Conservation (phyloP, 352 stramenopile species). For the Globisporangium megalacanthum region DNA sequence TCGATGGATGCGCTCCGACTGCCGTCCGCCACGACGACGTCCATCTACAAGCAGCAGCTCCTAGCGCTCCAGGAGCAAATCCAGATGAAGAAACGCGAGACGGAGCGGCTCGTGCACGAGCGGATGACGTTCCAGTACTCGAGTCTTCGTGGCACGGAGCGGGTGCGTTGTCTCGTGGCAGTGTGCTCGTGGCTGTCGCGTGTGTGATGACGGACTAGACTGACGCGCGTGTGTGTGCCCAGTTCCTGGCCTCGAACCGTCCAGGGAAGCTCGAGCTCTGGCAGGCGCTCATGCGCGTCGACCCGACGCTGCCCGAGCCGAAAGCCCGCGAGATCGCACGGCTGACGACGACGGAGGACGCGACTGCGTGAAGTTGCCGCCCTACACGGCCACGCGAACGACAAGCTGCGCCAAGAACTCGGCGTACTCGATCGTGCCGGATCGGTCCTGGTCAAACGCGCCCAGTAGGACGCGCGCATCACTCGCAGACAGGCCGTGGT, state of each 20-base stretch:
- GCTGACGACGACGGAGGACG: constrained; percentile 11
- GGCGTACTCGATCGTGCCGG: constrained; percentile 52
- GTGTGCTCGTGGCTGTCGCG: too few species aligned
- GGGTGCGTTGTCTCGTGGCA: constrained; percentile 18
- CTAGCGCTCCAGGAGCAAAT: constrained; percentile 58
- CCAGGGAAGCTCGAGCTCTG: constrained; percentile 46
- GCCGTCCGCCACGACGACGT: constrained; percentile 29
- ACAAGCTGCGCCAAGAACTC: constrained; percentile 45
- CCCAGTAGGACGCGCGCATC: constrained; percentile 28
- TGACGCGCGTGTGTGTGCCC: background rate
- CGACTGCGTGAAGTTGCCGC: background rate
- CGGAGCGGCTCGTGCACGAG: constrained; percentile 51
- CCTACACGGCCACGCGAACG: constrained; percentile 11
- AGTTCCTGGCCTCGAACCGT: constrained; percentile 49
- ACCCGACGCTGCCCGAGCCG: constrained; percentile 46
- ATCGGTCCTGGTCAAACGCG: constrained; percentile 38
- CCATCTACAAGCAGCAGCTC: constrained; percentile 68
- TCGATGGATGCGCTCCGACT: constrained; percentile 31
- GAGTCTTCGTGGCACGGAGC: constrained; percentile 44
- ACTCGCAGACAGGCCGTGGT: constrained; percentile 25
- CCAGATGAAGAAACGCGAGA: constrained; percentile 58
- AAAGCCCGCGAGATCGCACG: constrained; percentile 44
- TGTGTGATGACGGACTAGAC: background rate
- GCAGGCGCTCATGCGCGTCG: constrained; percentile 63
- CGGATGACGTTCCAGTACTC: constrained; percentile 56